Evolutionary conservation across 1,139 yeast species (phyloP).

Genomic region (Debaryomyces nepalensis): DNA sequence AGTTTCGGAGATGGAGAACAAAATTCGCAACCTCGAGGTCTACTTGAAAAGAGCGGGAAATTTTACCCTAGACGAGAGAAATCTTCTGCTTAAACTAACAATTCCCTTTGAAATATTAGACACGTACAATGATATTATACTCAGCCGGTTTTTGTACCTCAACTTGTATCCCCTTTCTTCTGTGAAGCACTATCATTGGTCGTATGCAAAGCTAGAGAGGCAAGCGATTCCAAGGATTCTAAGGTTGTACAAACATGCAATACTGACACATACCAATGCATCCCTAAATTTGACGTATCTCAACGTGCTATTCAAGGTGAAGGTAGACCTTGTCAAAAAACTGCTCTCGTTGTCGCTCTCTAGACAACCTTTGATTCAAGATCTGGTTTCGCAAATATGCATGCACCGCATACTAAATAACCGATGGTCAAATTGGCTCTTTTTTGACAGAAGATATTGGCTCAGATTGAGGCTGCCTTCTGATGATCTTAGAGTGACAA

Average conservation of each 20-base stretch:
- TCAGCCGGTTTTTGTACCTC: conserved; percentile 39
- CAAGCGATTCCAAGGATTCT: conserved; percentile 32
- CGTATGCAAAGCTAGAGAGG: conserved; percentile 48
- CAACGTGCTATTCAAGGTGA: conserved; percentile 29
- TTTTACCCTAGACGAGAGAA: conserved; percentile 7
- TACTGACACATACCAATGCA: background rate
- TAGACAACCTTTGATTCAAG: conserved; percentile 32
- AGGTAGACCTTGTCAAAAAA: conserved; percentile 12
- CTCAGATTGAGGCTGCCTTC: conserved; percentile 24
- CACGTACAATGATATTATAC: conserved; percentile 25
- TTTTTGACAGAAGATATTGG: conserved; percentile 46
- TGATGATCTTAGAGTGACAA: conserved; percentile 11
- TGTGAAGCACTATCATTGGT: conserved; percentile 48
- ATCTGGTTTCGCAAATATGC: conserved; percentile 18
- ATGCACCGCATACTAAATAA: conserved; percentile 10
- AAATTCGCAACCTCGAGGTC: conserved; percentile 3
- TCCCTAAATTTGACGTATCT: conserved; percentile 22
- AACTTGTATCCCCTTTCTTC: conserved; percentile 43
- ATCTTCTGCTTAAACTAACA: conserved; percentile 10
- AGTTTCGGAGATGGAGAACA: conserved; percentile 13
- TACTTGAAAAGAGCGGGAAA: conserved; percentile 9
- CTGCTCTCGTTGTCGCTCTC: conserved; percentile 17
- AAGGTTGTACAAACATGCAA: conserved; percentile 9
- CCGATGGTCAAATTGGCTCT: conserved; percentile 34
- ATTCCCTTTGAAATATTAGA: conserved; percentile 14